These are phyloP conservation scores for Ceratobasidium sp. DNA, from an alignment of 1,284 basidiomycete genomes.

Conservation along the genomic window DNA sequence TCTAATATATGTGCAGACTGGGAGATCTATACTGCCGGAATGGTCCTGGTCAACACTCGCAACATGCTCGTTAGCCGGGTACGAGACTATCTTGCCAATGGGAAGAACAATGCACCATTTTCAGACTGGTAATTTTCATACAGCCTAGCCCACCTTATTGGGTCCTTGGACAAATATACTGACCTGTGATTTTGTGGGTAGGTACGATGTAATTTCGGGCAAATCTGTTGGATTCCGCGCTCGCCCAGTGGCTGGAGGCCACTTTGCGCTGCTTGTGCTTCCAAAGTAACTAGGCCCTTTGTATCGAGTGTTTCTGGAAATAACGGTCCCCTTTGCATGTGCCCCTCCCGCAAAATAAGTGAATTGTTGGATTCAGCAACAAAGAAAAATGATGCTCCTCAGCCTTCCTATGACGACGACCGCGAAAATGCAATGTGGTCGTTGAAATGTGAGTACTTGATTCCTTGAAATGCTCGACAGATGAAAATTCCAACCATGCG, in stretches of 20 bases:
- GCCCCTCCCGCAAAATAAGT: neutral
- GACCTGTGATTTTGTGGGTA: constrained; percentile 36
- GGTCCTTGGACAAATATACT: neutral
- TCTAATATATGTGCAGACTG: constrained; percentile 60
- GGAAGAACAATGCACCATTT: constrained; percentile 58
- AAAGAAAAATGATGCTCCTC: neutral
- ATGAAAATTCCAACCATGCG: neutral
- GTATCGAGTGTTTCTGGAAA: constrained; percentile 11
- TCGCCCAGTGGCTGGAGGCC: constrained; percentile 51
- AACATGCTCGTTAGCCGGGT: constrained; percentile 68
- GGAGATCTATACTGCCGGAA: constrained; percentile 70
- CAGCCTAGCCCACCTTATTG: too few species aligned
- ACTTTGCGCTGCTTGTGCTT: constrained; percentile 50
- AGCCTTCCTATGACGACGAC: too few species aligned
- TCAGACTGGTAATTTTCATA: constrained; percentile 42
- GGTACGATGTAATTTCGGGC: constrained; percentile 48
- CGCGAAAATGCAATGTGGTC: neutral
- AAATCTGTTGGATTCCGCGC: constrained; percentile 38
- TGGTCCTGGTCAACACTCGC: constrained; percentile 63
- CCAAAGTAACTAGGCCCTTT: constrained; percentile 36
- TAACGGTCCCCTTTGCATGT: neutral
- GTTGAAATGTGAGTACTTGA: constrained; percentile 4
- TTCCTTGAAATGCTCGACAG: neutral
- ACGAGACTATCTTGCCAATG: constrained; percentile 65
- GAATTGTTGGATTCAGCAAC: neutral